Evolutionary conservation across 2,329 filamentous ascomycete species (phyloP), one percentile per base, ranked within the genome.

Genomic region (Alternaria triticina): DNA sequence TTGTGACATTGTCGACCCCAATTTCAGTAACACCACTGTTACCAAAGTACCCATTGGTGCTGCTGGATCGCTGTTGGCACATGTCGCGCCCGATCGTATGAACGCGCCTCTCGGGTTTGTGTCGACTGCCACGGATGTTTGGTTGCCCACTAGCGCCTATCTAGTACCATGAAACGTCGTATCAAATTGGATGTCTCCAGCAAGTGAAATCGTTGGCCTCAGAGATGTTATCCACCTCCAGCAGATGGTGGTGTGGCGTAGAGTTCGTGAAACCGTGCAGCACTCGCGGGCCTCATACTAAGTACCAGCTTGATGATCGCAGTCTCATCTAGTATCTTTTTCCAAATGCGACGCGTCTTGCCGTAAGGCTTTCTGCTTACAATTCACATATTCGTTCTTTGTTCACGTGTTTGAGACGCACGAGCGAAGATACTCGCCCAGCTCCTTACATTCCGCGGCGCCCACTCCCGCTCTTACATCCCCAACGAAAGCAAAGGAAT

Each of bases 191-290:
- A 62, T 62, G 54, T 47, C 25, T 30, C 58, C 63, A 67, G 67
- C 57, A 75, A 73, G 69, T 64, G 55, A 54, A 67, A 61, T n/a
- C 6, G 30, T 23, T 59, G 66, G 68, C 64, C 57, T 51, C 64
- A 40, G 77, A 40, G 36, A 40, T 15, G n/a, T 17, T 1, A 11
- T 40, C 4, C n/a, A 40, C 36, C 15, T 40, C 36, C 9, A 40
- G 36, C 36, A 40, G 3, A 40, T 9, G n/a, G 5, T 40, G 36
- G n/a, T 74, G 5, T 40, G 36, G n/a, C 73, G 73, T 71, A 76
- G 78, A 74, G 70, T 72, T 64, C 67, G 72, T 75, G 47, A 60
- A 59, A 77, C 73, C 59, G 59, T 59, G 57, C 54, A 57, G 55
- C 61, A 36, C 15, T 30, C 13, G 45, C 60, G 55, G 25, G 52